Evolutionary conservation across 2,329 filamentous ascomycete genomes (phyloP).

Genomic region (Alternaria atra): DNA sequence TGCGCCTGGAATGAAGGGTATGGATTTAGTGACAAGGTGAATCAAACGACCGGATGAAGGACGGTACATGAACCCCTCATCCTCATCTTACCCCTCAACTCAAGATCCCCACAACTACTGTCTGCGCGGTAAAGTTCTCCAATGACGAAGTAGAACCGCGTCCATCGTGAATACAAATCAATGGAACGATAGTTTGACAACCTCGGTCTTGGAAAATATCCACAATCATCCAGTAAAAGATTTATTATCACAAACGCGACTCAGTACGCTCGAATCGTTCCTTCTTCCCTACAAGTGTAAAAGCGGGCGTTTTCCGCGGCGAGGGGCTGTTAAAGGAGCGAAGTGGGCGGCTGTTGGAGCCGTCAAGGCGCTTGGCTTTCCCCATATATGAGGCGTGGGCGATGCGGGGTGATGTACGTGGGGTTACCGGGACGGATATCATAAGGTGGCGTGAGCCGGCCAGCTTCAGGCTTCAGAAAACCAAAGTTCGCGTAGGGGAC

Average conservation of each 20-base stretch:
- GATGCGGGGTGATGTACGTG: constrained; percentile 15
- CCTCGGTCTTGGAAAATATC: constrained; percentile 4
- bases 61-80: constrained; percentile 9
- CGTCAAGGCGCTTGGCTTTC: not conserved
- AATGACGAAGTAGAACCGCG: not conserved
- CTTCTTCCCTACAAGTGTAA: not conserved
- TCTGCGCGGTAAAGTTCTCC: not conserved
- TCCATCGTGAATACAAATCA: not conserved
- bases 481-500: not conserved
- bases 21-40: not conserved
- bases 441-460: not conserved
- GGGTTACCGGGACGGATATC: constrained; percentile 1
- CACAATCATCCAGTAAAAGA: not conserved
- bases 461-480: not conserved
- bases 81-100: constrained; percentile 5
- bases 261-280: not conserved
- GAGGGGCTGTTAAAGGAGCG: not conserved
- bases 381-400: constrained; percentile 4
- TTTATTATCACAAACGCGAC: not conserved
- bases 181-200: not conserved
- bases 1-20: not conserved
- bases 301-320: not conserved
- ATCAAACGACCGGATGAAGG: not conserved
- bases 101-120: not conserved
- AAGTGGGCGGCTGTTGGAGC: not conserved